Evolutionary conservation across 2,329 filamentous ascomycete genomes (phyloP).

Genomic region (Phialophora verrucosa): DNA sequence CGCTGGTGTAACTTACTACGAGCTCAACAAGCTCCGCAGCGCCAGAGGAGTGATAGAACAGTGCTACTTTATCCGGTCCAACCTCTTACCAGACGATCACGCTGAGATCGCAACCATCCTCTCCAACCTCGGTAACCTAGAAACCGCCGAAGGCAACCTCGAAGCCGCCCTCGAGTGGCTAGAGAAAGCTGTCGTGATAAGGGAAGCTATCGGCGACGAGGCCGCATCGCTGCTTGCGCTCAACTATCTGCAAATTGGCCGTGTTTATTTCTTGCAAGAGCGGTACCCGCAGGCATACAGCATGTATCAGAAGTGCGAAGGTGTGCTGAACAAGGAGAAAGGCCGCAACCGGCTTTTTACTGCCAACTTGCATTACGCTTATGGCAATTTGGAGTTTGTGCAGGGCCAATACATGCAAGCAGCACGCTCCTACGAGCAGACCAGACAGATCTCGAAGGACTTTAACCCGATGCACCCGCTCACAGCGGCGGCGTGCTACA

Average conservation of each 20-base stretch:
- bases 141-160: constrained; percentile 18
- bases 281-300: constrained; percentile 8
- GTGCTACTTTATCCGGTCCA: constrained; percentile 8
- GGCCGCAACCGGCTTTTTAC: constrained; percentile 13
- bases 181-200: neutral
- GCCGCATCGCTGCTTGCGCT: constrained; percentile 8
- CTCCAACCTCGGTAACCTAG: constrained; percentile 25
- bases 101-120: constrained; percentile 14
- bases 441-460: constrained; percentile 14
- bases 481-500: constrained; percentile 22
- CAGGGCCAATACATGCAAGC: constrained; percentile 11
- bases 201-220: constrained; percentile 15
- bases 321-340: constrained; percentile 21
- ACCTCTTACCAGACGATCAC: constrained; percentile 7
- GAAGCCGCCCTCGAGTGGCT: constrained; percentile 9
- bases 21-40: constrained; percentile 19
- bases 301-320: constrained; percentile 23
- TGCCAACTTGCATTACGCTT: constrained; percentile 18
- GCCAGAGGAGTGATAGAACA: constrained; percentile 6
- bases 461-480: constrained; percentile 21
- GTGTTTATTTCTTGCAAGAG: constrained; percentile 10
- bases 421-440: constrained; percentile 6
- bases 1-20: constrained; percentile 11
- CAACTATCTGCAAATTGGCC: constrained; percentile 21
- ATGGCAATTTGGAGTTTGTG: constrained; percentile 22